Evolutionary conservation across 1,284 basidiomycete species (phyloP), one percentile per base, ranked within the genome.

Genomic region (Melampsora americana): DNA sequence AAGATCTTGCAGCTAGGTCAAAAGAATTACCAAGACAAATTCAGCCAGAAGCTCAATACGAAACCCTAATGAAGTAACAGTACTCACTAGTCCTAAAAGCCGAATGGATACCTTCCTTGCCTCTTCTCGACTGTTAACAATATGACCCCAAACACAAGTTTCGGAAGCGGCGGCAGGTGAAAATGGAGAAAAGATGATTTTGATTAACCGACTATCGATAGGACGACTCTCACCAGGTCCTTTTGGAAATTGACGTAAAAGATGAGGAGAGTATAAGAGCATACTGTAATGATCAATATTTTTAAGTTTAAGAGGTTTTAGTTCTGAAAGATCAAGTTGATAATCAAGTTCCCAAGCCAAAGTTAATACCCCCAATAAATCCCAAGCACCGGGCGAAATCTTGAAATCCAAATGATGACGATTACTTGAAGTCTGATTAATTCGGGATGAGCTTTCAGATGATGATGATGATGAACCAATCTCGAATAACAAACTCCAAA

Each of bases 331-430:
- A 35, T 66, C 46, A 32, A 16, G 39, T 16, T 66, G 42, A 32
- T 56, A 73, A 66, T 73, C 71, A 50, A 73, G 53, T 65, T 73
- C 71, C 71, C 71, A 73, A 30, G 62, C 71, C 4, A 50, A 28
- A 35, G 65, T 20, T 23, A 73, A 65, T 12, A 73, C 35, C 28
- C 30, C 48, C 9, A 73, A 64, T 18, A 73, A 66, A 50, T 73
- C 71, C 71, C 71, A 73, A 11, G 23, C 71, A 11, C 71, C 71
- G 44, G 71, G 60, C 1, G 30, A 42, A 56, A 56, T 56, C 53
- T 28, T n/a, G 35, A 73, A 18, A 23, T 39, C 61, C 44, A 30
- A 20, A 42, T 60, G 26, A 23, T 7, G 61, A 26, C 1, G 5
- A 20, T 62, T 26, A 14, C 11, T 60, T 23, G 18, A n/a, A 60